A percentile compares a stretch with the other conserved stretches of the same genome.
phyloP scores from a whole-genome alignment of 176 grass and related monocot genomes.

The Eleusine indica region DNA sequence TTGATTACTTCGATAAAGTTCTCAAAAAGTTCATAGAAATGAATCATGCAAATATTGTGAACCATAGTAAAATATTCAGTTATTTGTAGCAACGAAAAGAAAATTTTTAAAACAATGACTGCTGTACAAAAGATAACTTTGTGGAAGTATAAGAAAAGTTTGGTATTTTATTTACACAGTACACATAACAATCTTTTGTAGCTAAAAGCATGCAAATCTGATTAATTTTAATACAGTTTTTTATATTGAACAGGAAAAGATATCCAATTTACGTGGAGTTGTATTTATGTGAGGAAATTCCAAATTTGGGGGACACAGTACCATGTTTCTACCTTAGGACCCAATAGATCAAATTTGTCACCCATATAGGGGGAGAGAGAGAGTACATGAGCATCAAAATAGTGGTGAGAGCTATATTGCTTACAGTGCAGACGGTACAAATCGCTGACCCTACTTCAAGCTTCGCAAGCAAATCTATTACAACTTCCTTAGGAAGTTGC shows the following conservation, averaged over 20 bases:
- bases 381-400: conserved; percentile 19
- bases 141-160: neutral
- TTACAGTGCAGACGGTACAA: conserved; percentile 87
- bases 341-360: neutral
- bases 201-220: neutral
- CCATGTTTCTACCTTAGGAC: conserved; percentile 1
- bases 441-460: conserved; percentile 71
- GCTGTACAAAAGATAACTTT: neutral
- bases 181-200: neutral
- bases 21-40: neutral
- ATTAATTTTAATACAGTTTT: neutral
- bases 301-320: conserved; percentile 1
- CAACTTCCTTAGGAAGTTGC: conserved; percentile 72
- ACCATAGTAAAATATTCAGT: neutral
- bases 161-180: neutral
- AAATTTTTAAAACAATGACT: neutral
- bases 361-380: neutral
- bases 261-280: neutral
- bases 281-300: neutral
- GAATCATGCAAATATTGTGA: neutral
- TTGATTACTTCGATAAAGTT: neutral
- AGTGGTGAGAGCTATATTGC: conserved; percentile 28
- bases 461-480: conserved; percentile 75
- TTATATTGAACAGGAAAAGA: neutral
- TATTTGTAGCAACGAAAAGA: neutral